Evolutionary conservation across 2,329 filamentous ascomycete species (phyloP).

Genomic region (Neonectria ditissima): DNA sequence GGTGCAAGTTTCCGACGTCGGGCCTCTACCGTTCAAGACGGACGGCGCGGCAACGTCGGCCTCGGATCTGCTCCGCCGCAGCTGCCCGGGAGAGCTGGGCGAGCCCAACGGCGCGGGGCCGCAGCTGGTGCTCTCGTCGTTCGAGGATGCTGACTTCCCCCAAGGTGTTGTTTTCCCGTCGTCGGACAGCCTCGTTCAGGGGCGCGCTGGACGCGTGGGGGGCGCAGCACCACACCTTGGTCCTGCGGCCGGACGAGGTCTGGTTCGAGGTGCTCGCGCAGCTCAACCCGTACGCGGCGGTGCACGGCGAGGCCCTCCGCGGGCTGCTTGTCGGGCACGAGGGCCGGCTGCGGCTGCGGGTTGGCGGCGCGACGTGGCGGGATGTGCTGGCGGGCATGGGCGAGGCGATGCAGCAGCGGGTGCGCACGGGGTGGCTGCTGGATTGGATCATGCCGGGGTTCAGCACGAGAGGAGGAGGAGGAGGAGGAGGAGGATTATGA

Average conservation of each 20-base stretch:
- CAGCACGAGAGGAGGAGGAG: constrained; percentile 48
- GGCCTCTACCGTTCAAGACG: constrained; percentile 42
- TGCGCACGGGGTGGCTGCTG: constrained; percentile 55
- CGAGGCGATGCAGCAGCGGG: constrained; percentile 53
- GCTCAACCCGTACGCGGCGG: constrained; percentile 62
- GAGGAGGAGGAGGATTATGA: no score
- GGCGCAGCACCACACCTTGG: constrained; percentile 61
- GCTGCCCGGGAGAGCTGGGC: constrained; percentile 50
- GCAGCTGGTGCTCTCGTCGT: constrained; percentile 48
- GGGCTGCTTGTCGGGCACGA: constrained; percentile 59
- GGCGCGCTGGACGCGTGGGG: constrained; percentile 61
- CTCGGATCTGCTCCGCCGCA: constrained; percentile 46
- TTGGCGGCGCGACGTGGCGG: constrained; percentile 42
- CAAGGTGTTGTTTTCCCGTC: constrained; percentile 44
- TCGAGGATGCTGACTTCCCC: constrained; percentile 29
- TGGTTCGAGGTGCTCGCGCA: constrained; percentile 67
- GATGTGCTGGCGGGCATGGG: constrained; percentile 50
- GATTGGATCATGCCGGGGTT: constrained; percentile 59
- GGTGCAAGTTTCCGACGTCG: constrained; percentile 43
- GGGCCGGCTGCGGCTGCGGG: constrained; percentile 55
- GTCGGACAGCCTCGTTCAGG: constrained; percentile 57
- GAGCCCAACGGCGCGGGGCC: constrained; percentile 29
- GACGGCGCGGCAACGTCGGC: constrained; percentile 43
- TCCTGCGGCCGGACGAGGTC: constrained; percentile 64
- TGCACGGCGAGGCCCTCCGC: constrained; percentile 59